These are phyloP conservation scores for Yamadazyma diddensiae DNA, from an alignment of 1,139 yeast genomes.

Conservation along the genomic window DNA sequence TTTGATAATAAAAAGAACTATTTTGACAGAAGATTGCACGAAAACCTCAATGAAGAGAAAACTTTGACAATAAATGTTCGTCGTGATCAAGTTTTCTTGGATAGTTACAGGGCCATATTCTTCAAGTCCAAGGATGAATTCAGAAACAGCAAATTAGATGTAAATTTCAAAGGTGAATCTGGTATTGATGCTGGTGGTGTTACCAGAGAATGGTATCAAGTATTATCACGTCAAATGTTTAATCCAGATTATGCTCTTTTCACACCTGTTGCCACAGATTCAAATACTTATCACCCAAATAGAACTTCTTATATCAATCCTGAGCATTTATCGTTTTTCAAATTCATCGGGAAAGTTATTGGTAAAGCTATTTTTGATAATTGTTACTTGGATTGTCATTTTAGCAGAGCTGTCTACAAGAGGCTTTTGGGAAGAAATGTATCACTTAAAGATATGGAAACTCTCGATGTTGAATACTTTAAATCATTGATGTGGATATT, in stretches of 20 bases:
- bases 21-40: slow-evolving; percentile 71
- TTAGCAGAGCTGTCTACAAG: slow-evolving; percentile 93
- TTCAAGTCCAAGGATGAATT: slow-evolving; percentile 79
- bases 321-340: slow-evolving; percentile 87
- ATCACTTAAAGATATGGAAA: slow-evolving; percentile 90
- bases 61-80: slow-evolving; percentile 67
- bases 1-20: slow-evolving; percentile 91
- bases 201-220: slow-evolving; percentile 97
- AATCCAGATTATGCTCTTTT: slow-evolving; percentile 95
- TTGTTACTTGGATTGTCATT: slow-evolving; percentile 89
- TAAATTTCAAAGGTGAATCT: slow-evolving; percentile 85
- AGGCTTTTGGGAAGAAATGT: slow-evolving; percentile 78
- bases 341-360: slow-evolving; percentile 89
- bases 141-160: slow-evolving; percentile 69
- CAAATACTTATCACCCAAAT: slow-evolving; percentile 94
- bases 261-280: slow-evolving; percentile 88
- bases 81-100: slow-evolving; percentile 89
- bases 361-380: slow-evolving; percentile 93
- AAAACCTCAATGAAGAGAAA: slow-evolving; percentile 39
- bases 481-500: slow-evolving; percentile 95
- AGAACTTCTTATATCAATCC: slow-evolving; percentile 91
- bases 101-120: slow-evolving; percentile 81
- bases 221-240: slow-evolving; percentile 90
- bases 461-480: slow-evolving; percentile 87
- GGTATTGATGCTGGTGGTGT: slow-evolving; percentile 99